Evolutionary conservation across 352 stramenopile species (phyloP).

Genomic region (Plasmopara viticola): DNA sequence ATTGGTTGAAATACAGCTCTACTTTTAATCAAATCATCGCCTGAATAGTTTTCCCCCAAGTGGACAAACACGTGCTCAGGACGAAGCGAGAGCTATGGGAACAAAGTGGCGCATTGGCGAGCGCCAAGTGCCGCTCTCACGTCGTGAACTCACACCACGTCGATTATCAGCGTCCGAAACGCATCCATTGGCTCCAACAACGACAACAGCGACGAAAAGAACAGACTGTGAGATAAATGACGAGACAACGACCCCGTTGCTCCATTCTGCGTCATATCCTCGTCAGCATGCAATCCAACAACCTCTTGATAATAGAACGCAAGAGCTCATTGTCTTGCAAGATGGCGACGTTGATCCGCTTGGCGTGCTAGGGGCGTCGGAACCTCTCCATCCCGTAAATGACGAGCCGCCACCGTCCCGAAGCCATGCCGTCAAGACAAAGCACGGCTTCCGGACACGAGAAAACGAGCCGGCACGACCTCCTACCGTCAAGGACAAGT

Average conservation of each 20-base stretch:
- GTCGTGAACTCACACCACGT: slow-evolving; percentile 17
- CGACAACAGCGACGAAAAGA: slow-evolving; percentile 7
- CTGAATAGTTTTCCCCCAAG: not conserved
- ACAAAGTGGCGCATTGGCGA: slow-evolving; percentile 41
- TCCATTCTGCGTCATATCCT: not conserved
- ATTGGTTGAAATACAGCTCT: too few relatives aligned
- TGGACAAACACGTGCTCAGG: not conserved
- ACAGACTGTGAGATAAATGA: not conserved
- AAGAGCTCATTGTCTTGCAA: slow-evolving; percentile 54
- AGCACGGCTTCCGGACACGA: not conserved
- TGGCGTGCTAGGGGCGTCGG: slow-evolving; percentile 33
- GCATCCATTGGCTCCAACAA: slow-evolving; percentile 39
- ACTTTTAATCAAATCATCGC: too few relatives aligned
- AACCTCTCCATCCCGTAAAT: not conserved
- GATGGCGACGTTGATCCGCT: slow-evolving; percentile 68
- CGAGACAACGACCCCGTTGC: not conserved
- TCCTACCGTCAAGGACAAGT: slow-evolving; percentile 49
- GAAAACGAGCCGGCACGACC: not conserved
- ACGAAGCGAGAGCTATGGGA: not conserved
- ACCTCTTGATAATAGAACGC: not conserved
- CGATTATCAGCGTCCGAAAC: slow-evolving; percentile 24
- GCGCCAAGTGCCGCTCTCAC: slow-evolving; percentile 24
- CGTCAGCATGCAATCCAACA: too few relatives aligned
- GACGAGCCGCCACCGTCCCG: slow-evolving; percentile 3
- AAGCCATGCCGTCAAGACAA: slow-evolving; percentile 3